These are phyloP conservation scores for Echium plantagineum DNA, from an alignment of 257 asterid genomes.

Conservation along the genomic window DNA sequence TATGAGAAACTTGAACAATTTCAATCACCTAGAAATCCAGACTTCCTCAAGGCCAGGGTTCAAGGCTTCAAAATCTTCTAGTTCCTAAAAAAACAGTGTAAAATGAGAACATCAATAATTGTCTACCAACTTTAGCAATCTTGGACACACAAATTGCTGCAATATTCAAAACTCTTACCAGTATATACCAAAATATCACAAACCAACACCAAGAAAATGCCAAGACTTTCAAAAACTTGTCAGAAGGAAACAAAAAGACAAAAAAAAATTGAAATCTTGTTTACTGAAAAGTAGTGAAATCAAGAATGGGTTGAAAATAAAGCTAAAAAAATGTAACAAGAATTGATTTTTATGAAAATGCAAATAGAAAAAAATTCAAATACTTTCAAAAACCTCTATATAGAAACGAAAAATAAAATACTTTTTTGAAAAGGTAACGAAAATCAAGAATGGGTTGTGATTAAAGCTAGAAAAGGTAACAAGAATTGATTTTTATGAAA, in stretches of 20 bases:
- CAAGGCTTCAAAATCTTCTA: too few relatives aligned
- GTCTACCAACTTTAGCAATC: slow-evolving; percentile 18
- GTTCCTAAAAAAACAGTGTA: not conserved
- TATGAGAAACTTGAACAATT: not conserved
- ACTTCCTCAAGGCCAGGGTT: not conserved
- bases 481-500: not conserved
- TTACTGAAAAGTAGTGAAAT: not conserved
- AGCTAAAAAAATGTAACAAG: too few relatives aligned
- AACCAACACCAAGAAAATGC: slow-evolving; percentile 6
- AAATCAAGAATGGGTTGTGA: too few relatives aligned
- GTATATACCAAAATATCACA: slow-evolving; percentile 5
- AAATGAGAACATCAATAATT: slow-evolving; percentile 8
- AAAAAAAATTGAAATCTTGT: slow-evolving; percentile 1
- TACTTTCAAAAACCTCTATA: too few relatives aligned
- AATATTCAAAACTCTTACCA: slow-evolving; percentile 2
- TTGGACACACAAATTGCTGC: not conserved
- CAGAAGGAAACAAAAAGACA: slow-evolving; percentile 1
- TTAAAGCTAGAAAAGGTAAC: too few relatives aligned
- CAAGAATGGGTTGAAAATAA: not conserved
- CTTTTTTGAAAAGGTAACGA: too few relatives aligned
- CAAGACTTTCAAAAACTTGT: slow-evolving; percentile 1
- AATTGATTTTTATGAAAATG: too few relatives aligned
- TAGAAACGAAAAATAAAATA: too few relatives aligned
- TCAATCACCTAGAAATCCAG: not conserved
- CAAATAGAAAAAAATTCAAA: too few relatives aligned